Base-by-base conservation (phyloP, 345 rosid genomes). In the Nasturtium officinale region DNA sequence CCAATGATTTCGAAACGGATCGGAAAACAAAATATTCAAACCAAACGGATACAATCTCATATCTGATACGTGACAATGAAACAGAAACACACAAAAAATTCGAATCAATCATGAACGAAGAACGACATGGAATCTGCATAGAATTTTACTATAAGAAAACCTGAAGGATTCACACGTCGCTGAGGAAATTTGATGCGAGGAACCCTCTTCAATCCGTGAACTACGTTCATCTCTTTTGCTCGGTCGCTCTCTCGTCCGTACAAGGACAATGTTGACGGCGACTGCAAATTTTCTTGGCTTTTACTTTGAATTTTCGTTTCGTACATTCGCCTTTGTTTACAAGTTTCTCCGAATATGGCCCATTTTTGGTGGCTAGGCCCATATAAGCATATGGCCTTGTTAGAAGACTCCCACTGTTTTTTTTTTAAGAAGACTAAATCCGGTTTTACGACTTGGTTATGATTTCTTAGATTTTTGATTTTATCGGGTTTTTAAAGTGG, bases 101-200 rank as follows among this genome's bases (percentile, higher is more conserved):
- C 45, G 57, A 16, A 68, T 69, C 79, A 12, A 25, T 9, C 12
- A 61, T 42, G 51, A 15, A 61, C 43, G 68, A 29, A 8, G 37
- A 67, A 76, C 35, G 33, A 61, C 9, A 62, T 3, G 11, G 29
- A 46, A 13, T 23, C 17, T 37, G 28, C 38, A 47, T 12, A 30
- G 3, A 28, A 11, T 13, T 6, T n/a, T 2, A 65, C n/a, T 23
- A 17, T 17, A 8, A 28, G 42, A 17, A 37, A 8, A 87, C 89
- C 85, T 69, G 89, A 78, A 40, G 90, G 51, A 6, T 87, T 85
- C 6, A 80, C 60, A 45, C 81, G 88, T 48, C 96, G 69, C 67
- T 79, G 87, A 42, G 97, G 96, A 32, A 93, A 90, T 76, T 85
- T 93, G 81, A 93, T 90, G 77, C 91, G 89, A 67, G 97, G 97